Evolutionary conservation across 179 eudicot species (phyloP).

Genomic region (Beta corolliflora): DNA sequence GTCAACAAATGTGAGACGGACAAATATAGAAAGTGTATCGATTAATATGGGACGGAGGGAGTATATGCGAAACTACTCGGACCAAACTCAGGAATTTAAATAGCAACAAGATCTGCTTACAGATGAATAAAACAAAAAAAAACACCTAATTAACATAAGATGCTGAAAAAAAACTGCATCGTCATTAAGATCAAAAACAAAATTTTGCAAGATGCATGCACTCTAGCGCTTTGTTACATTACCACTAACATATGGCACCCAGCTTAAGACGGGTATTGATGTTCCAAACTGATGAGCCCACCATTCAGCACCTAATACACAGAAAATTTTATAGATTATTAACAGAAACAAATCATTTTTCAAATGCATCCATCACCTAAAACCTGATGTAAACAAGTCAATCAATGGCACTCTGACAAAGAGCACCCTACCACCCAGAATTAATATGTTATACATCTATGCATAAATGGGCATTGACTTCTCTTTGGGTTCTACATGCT

Average conservation of each 20-base stretch:
- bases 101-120: not conserved
- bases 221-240: conserved; percentile 12
- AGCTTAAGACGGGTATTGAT: conserved; percentile 73
- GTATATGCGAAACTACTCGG: too few species aligned
- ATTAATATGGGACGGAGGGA: too few species aligned
- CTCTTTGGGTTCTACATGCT: too few species aligned
- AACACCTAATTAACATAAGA: not conserved
- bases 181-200: conserved; percentile 7
- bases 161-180: too few species aligned
- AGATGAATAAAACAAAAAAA: not conserved
- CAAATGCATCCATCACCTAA: conserved; percentile 13
- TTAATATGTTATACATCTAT: too few species aligned
- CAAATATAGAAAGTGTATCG: too few species aligned
- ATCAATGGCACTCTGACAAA: not conserved
- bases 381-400: not conserved
- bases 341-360: not conserved
- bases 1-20: too few species aligned
- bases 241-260: conserved; percentile 89
- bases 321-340: not conserved
- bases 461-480: too few species aligned
- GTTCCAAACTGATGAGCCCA: conserved; percentile 85
- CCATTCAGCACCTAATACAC: conserved; percentile 83
- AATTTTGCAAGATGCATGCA: not conserved
- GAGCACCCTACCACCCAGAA: not conserved
- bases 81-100: not conserved